Percentiles rank a stretch among this genome's conserved stretches.
phyloP scores from a whole-genome alignment of 352 stramenopile species.

The Globisporangium mamillatum region DNA sequence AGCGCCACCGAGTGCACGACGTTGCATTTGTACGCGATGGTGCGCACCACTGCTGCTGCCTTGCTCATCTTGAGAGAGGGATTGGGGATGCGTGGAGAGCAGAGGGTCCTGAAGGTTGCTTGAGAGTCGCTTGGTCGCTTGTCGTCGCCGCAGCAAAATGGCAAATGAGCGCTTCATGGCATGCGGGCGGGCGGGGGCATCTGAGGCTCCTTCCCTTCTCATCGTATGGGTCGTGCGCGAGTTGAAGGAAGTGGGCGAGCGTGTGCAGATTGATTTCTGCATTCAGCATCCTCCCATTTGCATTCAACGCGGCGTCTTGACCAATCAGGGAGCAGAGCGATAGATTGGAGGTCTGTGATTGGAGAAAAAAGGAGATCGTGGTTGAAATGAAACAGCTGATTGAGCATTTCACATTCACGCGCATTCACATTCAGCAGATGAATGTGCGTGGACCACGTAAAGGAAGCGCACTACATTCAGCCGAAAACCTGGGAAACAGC shows the following conservation, averaged over 20 bases:
- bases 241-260: not conserved
- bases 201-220: not conserved
- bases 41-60: conserved; percentile 10
- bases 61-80: conserved; percentile 10
- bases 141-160: conserved; percentile 13
- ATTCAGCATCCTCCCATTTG: not conserved
- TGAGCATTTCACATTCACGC: conserved; percentile 7
- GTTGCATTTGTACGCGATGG: conserved; percentile 74
- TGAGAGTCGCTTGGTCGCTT: not conserved
- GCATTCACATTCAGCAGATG: not conserved
- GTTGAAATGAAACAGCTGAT: not conserved
- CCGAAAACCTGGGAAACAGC: not conserved
- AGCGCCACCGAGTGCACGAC: conserved; percentile 73
- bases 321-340: not conserved
- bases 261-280: not conserved
- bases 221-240: not conserved
- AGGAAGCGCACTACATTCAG: conserved; percentile 1
- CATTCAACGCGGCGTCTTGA: not conserved
- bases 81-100: not conserved
- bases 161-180: conserved; percentile 15
- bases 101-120: not conserved
- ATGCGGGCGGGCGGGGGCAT: not conserved
- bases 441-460: not conserved
- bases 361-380: not conserved
- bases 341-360: not conserved